Evolutionary conservation across 2,329 filamentous ascomycete genomes (phyloP).

Genomic region (Xylariaceae sp.): DNA sequence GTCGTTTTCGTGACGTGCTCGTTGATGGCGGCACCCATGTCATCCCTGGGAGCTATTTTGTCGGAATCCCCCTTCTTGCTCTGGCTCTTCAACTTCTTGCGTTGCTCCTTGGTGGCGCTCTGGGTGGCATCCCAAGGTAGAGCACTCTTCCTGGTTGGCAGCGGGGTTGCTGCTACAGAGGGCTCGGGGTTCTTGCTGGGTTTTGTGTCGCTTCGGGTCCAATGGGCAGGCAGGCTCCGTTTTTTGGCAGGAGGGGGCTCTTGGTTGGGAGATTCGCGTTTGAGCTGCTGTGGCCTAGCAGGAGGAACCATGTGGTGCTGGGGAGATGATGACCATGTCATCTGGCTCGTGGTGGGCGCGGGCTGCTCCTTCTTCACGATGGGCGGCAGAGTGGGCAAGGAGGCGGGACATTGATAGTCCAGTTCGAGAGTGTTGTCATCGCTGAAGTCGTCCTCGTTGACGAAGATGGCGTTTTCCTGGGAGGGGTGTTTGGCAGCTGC

Average conservation of each 20-base stretch:
- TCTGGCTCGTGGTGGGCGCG: constrained; percentile 26
- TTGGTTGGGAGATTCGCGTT: constrained; percentile 40
- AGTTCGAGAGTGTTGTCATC: constrained; percentile 75
- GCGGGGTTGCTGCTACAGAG: constrained; percentile 29
- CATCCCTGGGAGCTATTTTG: constrained; percentile 40
- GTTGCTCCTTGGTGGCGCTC: constrained; percentile 72
- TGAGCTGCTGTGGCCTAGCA: constrained; percentile 31
- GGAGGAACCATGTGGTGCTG: constrained; percentile 44
- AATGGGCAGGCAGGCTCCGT: constrained; percentile 58
- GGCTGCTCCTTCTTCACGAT: constrained; percentile 24
- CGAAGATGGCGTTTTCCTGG: constrained; percentile 46
- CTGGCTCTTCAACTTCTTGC: constrained; percentile 67
- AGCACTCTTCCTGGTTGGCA: constrained; percentile 31
- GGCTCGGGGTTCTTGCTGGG: constrained; percentile 24
- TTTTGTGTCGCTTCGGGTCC: constrained; percentile 28
- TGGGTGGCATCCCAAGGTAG: constrained; percentile 68
- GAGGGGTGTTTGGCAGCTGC: constrained; percentile 29
- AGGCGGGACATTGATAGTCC: constrained; percentile 58
- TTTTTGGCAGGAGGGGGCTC: constrained; percentile 48
- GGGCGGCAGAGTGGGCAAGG: constrained; percentile 39
- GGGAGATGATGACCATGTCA: constrained; percentile 73
- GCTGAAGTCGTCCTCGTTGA: constrained; percentile 80
- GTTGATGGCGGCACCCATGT: constrained; percentile 41
- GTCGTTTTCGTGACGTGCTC: constrained; percentile 27
- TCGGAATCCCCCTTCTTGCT: constrained; percentile 46